These are phyloP conservation scores for Didymella pinodella DNA, from an alignment of 2,329 filamentous ascomycete genomes.

Conservation along the genomic window DNA sequence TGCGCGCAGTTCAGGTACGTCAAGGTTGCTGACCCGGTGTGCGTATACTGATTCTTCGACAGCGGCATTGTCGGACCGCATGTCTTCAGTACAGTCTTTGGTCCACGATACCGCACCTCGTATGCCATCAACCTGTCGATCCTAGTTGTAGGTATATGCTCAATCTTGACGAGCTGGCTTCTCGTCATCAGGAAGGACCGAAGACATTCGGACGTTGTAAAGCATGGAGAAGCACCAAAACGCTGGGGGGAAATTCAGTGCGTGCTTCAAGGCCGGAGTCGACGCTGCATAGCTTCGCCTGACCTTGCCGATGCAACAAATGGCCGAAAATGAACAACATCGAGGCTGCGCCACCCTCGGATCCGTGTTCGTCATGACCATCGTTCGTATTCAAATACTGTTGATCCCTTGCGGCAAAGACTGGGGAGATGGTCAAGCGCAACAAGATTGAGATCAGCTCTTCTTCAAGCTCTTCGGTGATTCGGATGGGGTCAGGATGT, in stretches of 20 bases:
- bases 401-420: neutral
- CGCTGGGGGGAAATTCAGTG: neutral
- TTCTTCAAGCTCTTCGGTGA: neutral
- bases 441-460: conserved; percentile 10
- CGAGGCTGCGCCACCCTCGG: neutral
- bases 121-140: conserved; percentile 32
- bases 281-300: conserved; percentile 7
- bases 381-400: neutral
- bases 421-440: neutral
- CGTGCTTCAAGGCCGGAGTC: neutral
- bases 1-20: conserved; percentile 31
- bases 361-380: conserved; percentile 1
- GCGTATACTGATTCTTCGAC: neutral
- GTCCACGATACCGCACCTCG: conserved; percentile 29
- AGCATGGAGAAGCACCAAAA: neutral
- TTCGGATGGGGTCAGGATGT: neutral
- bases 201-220: conserved; percentile 7
- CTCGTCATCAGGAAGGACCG: conserved; percentile 24
- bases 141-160: conserved; percentile 28
- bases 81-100: conserved; percentile 32
- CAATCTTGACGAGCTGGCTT: conserved; percentile 28
- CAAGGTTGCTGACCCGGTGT: neutral
- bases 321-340: neutral
- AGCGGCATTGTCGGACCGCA: conserved; percentile 33
- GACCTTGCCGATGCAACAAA: neutral